Evolutionary conservation across 2,329 filamentous ascomycete species (phyloP).

Genomic region (Alternaria gansuensis): DNA sequence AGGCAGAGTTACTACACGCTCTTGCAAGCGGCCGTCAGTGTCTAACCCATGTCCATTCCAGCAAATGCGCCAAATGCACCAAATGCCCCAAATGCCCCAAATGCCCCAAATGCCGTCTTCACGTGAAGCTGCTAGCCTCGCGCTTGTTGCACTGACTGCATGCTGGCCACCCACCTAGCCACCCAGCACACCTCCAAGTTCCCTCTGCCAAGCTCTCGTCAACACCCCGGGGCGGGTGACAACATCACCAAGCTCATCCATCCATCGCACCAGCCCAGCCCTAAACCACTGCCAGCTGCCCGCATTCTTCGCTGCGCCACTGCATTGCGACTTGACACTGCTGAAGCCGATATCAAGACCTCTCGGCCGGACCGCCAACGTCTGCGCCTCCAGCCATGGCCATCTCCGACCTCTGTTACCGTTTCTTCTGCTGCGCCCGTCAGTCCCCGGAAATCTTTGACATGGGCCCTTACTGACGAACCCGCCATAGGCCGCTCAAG

Average conservation of each 20-base stretch:
- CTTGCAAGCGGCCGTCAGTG: too few relatives aligned
- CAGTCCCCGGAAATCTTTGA: constrained; percentile 22
- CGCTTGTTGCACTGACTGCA: constrained; percentile 15
- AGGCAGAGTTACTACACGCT: too few relatives aligned
- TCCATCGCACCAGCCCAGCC: constrained; percentile 17
- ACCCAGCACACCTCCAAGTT: constrained; percentile 15
- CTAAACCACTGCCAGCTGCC: constrained; percentile 24
- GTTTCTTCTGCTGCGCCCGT: constrained; percentile 53
- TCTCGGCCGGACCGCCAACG: constrained; percentile 36
- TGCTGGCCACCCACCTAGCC: neutral
- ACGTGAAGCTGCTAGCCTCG: constrained; percentile 9
- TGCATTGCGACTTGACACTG: constrained; percentile 2
- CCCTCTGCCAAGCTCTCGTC: constrained; percentile 16
- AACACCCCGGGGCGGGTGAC: constrained; percentile 14
- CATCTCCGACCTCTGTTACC: constrained; percentile 46
- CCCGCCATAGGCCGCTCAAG: constrained; percentile 53
- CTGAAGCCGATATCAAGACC: constrained; percentile 9
- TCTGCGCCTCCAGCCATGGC: constrained; percentile 45
- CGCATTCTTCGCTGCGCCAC: constrained; percentile 19
- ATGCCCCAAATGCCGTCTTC: constrained; percentile 1
- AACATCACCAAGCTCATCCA: constrained; percentile 18
- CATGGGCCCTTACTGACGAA: constrained; percentile 33
- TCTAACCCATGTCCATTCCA: neutral
- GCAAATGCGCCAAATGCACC: neutral
- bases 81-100: neutral